These are phyloP conservation scores for Petunia secreta DNA, from an alignment of 257 asterid genomes.

Conservation along the genomic window DNA sequence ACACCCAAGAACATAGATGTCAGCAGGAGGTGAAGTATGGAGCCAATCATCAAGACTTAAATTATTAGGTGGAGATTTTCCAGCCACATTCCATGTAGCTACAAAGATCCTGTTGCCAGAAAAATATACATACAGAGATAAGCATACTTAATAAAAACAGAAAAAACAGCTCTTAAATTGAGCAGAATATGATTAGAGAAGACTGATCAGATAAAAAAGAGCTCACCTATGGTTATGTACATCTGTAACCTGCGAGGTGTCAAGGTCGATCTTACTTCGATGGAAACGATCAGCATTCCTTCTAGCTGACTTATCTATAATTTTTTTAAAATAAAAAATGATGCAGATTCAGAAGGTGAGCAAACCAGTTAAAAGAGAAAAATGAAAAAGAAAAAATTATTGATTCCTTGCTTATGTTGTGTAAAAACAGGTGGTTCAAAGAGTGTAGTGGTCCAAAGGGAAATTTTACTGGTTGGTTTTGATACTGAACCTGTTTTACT, in stretches of 20 bases:
- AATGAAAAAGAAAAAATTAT: background rate
- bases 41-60: conserved; percentile 93
- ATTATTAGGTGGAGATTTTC: conserved; percentile 84
- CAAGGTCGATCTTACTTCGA: conserved; percentile 66
- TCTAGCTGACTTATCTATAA: conserved; percentile 51
- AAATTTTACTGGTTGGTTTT: conserved; percentile 37
- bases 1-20: conserved; percentile 96
- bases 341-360: conserved; percentile 13
- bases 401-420: conserved; percentile 24
- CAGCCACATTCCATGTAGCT: conserved; percentile 99
- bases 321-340: conserved; percentile 28
- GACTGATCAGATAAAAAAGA: background rate
- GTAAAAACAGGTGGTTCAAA: conserved; percentile 25
- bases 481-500: conserved; percentile 79
- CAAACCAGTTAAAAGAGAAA: conserved; percentile 16
- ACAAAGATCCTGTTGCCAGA: conserved; percentile 64
- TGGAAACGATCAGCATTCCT: conserved; percentile 53
- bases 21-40: conserved; percentile 97
- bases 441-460: conserved; percentile 70
- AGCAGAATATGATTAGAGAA: background rate
- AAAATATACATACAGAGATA: background rate
- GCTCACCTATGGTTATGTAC: conserved; percentile 64
- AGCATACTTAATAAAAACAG: background rate
- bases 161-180: background rate
- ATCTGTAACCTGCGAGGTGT: conserved; percentile 71